Conservation (phyloP, 108 stramenopile genomes). For the Stephanodiscus minutulus region DNA sequence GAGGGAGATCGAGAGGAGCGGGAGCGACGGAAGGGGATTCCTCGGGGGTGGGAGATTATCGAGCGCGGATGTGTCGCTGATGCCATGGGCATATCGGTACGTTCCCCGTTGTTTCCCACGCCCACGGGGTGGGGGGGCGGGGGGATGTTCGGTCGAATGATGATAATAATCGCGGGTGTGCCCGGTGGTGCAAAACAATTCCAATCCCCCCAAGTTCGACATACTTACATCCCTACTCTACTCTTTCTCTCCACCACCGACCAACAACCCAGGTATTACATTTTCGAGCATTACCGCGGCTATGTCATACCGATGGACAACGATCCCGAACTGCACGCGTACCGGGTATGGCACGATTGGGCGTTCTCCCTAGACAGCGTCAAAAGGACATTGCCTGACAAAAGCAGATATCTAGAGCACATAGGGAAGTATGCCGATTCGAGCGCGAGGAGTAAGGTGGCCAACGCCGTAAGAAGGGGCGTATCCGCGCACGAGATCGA, state of each 20-base stretch:
- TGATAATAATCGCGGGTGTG: too few species aligned
- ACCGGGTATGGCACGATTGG: conserved; percentile 78
- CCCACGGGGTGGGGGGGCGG: too few species aligned
- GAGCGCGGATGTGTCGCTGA: conserved; percentile 67
- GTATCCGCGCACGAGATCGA: conserved; percentile 85
- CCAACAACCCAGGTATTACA: conserved; percentile 79
- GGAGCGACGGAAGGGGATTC: conserved; percentile 51
- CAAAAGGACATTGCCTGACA: conserved; percentile 80
- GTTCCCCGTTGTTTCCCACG: too few species aligned
- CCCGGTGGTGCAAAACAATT: too few species aligned
- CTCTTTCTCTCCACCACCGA: conserved; percentile 17
- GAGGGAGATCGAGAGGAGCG: conserved; percentile 60
- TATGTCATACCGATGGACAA: conserved; percentile 61
- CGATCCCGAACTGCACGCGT: conserved; percentile 58
- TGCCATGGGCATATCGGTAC: conserved; percentile 71
- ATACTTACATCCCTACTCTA: not conserved
- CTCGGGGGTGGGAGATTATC: conserved; percentile 61
- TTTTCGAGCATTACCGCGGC: conserved; percentile 86
- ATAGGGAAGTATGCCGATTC: conserved; percentile 87
- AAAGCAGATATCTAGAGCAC: conserved; percentile 77
- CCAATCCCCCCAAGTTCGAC: too few species aligned
- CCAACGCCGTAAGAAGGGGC: conserved; percentile 84
- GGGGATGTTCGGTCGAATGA: too few species aligned
- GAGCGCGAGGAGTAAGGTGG: conserved; percentile 80
- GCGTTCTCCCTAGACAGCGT: conserved; percentile 70